A percentile compares a stretch with the other conserved stretches of the same genome.
Conservation (phyloP, 1,284 basidiomycete species). For the Heliocybe sulcata region DNA sequence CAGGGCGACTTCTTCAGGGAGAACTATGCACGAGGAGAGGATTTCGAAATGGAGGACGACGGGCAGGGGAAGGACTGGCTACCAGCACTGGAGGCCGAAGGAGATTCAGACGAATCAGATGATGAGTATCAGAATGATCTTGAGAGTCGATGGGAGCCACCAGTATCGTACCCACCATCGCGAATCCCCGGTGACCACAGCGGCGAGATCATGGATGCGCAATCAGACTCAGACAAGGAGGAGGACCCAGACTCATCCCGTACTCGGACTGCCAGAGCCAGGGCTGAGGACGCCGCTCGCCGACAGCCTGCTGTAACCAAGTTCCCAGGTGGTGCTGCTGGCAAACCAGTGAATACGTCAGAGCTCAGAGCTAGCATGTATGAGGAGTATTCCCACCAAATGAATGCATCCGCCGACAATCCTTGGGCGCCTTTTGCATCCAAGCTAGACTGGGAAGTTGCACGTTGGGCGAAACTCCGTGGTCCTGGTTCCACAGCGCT, state of each 20-base stretch:
- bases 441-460: slow-evolving; percentile 14
- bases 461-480: slow-evolving; percentile 14
- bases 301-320: not conserved
- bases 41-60: not conserved
- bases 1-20: not conserved
- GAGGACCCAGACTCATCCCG: not conserved
- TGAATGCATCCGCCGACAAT: slow-evolving; percentile 2
- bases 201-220: too few relatives aligned
- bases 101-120: not conserved
- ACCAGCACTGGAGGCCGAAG: not conserved
- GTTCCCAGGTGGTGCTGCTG: not conserved
- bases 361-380: not conserved
- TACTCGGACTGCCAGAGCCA: not conserved
- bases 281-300: not conserved
- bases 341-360: not conserved
- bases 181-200: too few relatives aligned
- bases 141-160: too few relatives aligned
- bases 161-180: too few relatives aligned
- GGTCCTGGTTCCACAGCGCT: slow-evolving; percentile 15
- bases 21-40: not conserved
- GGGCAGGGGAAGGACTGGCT: not conserved
- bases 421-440: slow-evolving; percentile 13
- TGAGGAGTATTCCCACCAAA: not conserved
- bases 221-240: not conserved
- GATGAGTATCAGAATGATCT: too few relatives aligned